Evolutionary conservation across 2,329 filamentous ascomycete genomes (phyloP).

Genomic region (Neonectria punicea): DNA sequence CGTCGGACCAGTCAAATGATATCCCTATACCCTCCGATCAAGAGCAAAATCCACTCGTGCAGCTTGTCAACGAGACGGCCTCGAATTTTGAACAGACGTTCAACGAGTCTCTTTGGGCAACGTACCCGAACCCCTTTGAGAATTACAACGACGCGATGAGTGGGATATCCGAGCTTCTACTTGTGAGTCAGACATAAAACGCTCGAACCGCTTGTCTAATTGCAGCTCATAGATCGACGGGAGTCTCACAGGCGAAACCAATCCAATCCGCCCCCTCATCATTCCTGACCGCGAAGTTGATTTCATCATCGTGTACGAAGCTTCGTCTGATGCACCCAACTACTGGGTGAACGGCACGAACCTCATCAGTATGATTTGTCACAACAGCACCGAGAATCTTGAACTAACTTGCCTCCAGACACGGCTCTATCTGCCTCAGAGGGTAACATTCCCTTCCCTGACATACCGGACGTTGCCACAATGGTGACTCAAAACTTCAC

Average conservation of each 20-base stretch:
- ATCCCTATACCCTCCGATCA: not conserved
- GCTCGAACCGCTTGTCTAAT: not conserved
- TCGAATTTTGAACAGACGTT: conserved; percentile 42
- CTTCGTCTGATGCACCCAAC: conserved; percentile 39
- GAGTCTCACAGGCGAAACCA: not conserved
- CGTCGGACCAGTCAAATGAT: not conserved
- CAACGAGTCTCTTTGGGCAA: conserved; percentile 46
- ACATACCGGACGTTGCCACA: not conserved
- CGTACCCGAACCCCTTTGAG: conserved; percentile 47
- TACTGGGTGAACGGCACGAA: conserved; percentile 44
- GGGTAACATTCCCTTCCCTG: not conserved
- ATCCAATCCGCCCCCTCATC: conserved; percentile 32
- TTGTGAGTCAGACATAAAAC: conserved; percentile 29
- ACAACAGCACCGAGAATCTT: not conserved
- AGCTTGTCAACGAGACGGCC: conserved; percentile 38
- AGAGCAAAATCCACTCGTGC: conserved; percentile 33
- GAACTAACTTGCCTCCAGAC: not conserved
- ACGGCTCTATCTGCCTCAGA: not conserved
- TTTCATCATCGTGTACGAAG: conserved; percentile 48
- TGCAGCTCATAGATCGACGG: not conserved
- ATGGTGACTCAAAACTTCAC: not conserved
- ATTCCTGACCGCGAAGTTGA: conserved; percentile 41
- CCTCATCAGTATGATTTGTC: conserved; percentile 20
- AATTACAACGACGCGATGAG: conserved; percentile 42
- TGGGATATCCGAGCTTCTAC: conserved; percentile 37